A percentile compares a stretch with the other conserved stretches of the same genome.
Evolutionary conservation across 2,329 filamentous ascomycete genomes (phyloP).

Genomic region (Chaetothyriales sp.): DNA sequence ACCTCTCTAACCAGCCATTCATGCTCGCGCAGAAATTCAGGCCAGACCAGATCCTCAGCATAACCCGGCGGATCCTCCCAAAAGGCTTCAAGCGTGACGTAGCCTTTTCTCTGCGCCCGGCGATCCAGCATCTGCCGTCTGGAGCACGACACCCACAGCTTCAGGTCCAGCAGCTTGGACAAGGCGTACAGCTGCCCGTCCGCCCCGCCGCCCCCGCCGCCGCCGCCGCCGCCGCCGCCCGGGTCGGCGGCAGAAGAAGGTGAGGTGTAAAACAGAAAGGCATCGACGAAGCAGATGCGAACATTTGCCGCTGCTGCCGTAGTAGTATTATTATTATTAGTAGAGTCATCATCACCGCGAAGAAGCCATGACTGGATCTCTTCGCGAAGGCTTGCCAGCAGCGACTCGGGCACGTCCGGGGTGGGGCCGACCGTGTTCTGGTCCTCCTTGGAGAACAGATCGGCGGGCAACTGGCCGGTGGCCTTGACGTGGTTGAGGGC

Average conservation of each 20-base stretch:
- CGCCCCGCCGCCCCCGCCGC: not conserved
- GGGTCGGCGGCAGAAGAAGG: conserved; percentile 14
- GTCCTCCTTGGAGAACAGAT: conserved; percentile 42
- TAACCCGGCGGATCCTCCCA: conserved; percentile 92
- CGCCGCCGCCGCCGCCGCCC: conserved; percentile 12
- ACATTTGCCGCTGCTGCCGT: not conserved
- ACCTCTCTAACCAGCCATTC: conserved; percentile 60
- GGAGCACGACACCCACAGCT: conserved; percentile 60
- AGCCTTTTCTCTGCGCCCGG: conserved; percentile 29
- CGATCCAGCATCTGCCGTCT: conserved; percentile 34
- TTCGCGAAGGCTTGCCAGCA: conserved; percentile 16
- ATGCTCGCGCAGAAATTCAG: conserved; percentile 74
- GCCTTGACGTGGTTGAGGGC: conserved; percentile 56
- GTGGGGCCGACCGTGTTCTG: conserved; percentile 37
- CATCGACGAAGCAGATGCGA: conserved; percentile 63
- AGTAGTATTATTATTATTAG: conserved; percentile 7
- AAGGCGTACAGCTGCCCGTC: conserved; percentile 5
- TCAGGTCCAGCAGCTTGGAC: conserved; percentile 48
- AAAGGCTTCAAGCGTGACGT: conserved; percentile 55
- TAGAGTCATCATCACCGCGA: conserved; percentile 6
- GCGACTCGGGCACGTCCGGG: conserved; percentile 19
- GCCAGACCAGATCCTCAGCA: conserved; percentile 90
- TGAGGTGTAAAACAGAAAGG: conserved; percentile 66
- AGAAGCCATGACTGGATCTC: conserved; percentile 14
- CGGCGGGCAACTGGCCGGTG: conserved; percentile 41